Percentiles rank a stretch among this genome's conserved stretches.
Evolutionary conservation across 768 basidiomycete genomes (phyloP).

Genomic region (Gloeophyllum trabeum): DNA sequence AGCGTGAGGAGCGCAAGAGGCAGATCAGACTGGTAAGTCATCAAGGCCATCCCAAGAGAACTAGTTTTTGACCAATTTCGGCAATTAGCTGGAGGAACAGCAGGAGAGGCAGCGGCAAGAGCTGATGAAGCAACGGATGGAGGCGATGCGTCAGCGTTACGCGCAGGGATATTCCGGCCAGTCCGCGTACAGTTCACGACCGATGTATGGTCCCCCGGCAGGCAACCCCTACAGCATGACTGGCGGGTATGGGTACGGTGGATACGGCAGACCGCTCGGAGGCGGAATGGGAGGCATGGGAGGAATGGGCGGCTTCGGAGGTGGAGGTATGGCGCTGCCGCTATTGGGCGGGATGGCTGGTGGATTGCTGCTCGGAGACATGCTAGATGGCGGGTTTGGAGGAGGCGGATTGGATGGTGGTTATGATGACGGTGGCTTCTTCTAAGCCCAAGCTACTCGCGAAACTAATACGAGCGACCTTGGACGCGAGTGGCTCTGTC

Average conservation of each 20-base stretch:
- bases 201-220: slow-evolving; percentile 14
- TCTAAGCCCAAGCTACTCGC: slow-evolving; percentile 1
- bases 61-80: neutral
- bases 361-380: slow-evolving; percentile 36
- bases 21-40: slow-evolving; percentile 18
- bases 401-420: slow-evolving; percentile 16
- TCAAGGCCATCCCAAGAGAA: neutral
- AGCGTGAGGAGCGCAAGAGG: slow-evolving; percentile 34
- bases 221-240: slow-evolving; percentile 9
- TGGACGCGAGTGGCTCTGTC: no score
- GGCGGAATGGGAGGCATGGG: slow-evolving; percentile 10
- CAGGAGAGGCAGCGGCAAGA: slow-evolving; percentile 2
- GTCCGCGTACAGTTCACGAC: neutral
- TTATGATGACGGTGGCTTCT: slow-evolving; percentile 12
- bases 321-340: slow-evolving; percentile 26
- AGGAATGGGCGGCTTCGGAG: slow-evolving; percentile 14
- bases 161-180: neutral
- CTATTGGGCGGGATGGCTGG: slow-evolving; percentile 36
- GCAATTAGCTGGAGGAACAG: neutral
- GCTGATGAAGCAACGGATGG: slow-evolving; percentile 5
- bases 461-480: neutral
- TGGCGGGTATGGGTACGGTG: neutral
- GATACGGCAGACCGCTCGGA: slow-evolving; percentile 8
- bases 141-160: slow-evolving; percentile 3
- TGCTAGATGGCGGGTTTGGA: slow-evolving; percentile 27